Evolutionary conservation across 768 basidiomycete genomes (phyloP).

Genomic region (Termitomyces sp.): DNA sequence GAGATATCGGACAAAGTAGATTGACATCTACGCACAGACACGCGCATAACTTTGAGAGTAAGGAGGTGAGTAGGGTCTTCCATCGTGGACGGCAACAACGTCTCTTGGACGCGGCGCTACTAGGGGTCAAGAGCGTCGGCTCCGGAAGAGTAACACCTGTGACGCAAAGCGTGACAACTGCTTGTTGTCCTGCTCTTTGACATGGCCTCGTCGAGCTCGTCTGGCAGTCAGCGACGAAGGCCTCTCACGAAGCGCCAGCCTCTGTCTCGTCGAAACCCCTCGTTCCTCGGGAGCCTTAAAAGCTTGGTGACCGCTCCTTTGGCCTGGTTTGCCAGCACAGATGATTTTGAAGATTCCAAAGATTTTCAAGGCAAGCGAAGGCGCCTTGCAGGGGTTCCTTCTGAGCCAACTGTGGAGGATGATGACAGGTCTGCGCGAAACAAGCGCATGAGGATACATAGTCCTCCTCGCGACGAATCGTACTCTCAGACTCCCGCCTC

Average conservation of each 20-base stretch:
- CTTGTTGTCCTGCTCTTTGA: constrained; percentile 31
- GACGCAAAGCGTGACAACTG: constrained; percentile 20
- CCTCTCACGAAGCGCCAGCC: constrained; percentile 30
- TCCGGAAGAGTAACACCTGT: constrained; percentile 13
- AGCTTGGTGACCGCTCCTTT: constrained; percentile 66
- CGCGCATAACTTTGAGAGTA: constrained; percentile 84
- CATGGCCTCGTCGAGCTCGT: constrained; percentile 35
- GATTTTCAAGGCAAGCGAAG: constrained; percentile 57
- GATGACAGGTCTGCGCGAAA: constrained; percentile 32
- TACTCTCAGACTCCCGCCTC: constrained; percentile 23
- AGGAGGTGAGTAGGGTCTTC: constrained; percentile 67
- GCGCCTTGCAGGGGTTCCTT: constrained; percentile 33
- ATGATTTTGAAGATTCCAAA: constrained; percentile 47
- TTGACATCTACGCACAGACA: constrained; percentile 61
- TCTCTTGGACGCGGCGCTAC: background rate
- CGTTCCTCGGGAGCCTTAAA: constrained; percentile 63
- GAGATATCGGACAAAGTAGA: constrained; percentile 8
- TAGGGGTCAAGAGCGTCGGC: no score
- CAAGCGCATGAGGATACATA: constrained; percentile 56
- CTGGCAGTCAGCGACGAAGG: constrained; percentile 26
- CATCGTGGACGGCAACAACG: constrained; percentile 22
- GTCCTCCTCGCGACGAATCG: constrained; percentile 41
- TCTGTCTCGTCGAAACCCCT: constrained; percentile 52
- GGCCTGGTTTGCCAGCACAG: constrained; percentile 52
- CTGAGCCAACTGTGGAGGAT: constrained; percentile 31